Evolutionary conservation across 805 yeast genomes (phyloP).

Genomic region (Wickerhamiella brachini): DNA sequence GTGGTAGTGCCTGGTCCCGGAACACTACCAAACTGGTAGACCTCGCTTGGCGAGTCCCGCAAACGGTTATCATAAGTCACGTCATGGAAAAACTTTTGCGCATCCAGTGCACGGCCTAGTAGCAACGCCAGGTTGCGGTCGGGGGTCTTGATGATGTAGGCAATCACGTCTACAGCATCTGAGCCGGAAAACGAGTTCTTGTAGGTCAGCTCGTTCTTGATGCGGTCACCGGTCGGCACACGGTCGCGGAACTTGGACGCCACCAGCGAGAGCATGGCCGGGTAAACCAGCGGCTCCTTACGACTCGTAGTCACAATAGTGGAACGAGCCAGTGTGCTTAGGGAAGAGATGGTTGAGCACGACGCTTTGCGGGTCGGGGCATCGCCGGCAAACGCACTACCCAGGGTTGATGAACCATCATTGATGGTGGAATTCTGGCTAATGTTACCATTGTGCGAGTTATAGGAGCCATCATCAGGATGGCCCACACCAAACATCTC

Average conservation of each 20-base stretch:
- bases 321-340: slow-evolving; percentile 18
- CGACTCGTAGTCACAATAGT: slow-evolving; percentile 37
- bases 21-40: slow-evolving; percentile 49
- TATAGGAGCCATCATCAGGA: neutral
- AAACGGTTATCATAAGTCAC: slow-evolving; percentile 89
- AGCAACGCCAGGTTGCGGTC: slow-evolving; percentile 83
- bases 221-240: slow-evolving; percentile 48
- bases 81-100: slow-evolving; percentile 88
- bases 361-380: slow-evolving; percentile 16
- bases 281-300: slow-evolving; percentile 62
- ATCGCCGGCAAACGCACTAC: neutral
- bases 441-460: neutral
- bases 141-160: slow-evolving; percentile 72
- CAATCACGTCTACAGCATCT: slow-evolving; percentile 85
- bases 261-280: slow-evolving; percentile 77
- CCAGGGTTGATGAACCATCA: neutral
- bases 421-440: neutral
- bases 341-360: slow-evolving; percentile 13
- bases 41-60: slow-evolving; percentile 76
- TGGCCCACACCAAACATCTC: slow-evolving; percentile 1
- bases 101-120: slow-evolving; percentile 83
- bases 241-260: slow-evolving; percentile 63
- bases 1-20: neutral
- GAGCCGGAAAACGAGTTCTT: slow-evolving; percentile 89
- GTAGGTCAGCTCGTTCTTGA: slow-evolving; percentile 82